These are phyloP conservation scores for Strobilomyces dryophilus DNA, from an alignment of 768 basidiomycete genomes.

Conservation along the genomic window DNA sequence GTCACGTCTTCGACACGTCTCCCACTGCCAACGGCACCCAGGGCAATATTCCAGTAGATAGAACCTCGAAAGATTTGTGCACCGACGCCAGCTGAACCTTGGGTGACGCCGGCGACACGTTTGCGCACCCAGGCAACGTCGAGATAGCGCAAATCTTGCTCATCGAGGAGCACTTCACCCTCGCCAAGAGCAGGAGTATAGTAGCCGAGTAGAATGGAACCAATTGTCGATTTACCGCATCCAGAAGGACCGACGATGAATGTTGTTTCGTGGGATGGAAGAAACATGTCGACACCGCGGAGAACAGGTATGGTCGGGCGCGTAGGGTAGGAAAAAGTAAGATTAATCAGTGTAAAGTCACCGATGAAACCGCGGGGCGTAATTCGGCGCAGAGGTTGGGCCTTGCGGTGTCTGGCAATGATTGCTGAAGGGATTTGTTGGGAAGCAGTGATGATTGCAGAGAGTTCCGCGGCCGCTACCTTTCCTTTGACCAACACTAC, in stretches of 20 bases:
- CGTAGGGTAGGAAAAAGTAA: slow-evolving; percentile 72
- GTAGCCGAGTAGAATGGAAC: slow-evolving; percentile 62
- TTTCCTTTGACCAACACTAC: slow-evolving; percentile 70
- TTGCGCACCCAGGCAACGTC: slow-evolving; percentile 64
- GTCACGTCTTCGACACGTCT: slow-evolving; percentile 48
- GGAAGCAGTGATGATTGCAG: slow-evolving; percentile 23
- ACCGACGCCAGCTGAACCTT: slow-evolving; percentile 54
- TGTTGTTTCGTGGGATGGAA: slow-evolving; percentile 69
- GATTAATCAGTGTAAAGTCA: slow-evolving; percentile 57
- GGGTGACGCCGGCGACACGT: slow-evolving; percentile 74
- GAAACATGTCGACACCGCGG: slow-evolving; percentile 55
- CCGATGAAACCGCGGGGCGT: slow-evolving; percentile 61
- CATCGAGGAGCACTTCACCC: slow-evolving; percentile 77
- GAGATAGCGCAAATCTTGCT: slow-evolving; percentile 72
- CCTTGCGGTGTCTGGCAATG: slow-evolving; percentile 11
- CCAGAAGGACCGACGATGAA: slow-evolving; percentile 80
- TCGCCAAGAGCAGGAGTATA: slow-evolving; percentile 51
- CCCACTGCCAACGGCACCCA: slow-evolving; percentile 56
- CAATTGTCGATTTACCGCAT: slow-evolving; percentile 72
- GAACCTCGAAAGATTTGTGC: slow-evolving; percentile 64
- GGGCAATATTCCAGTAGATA: slow-evolving; percentile 82
- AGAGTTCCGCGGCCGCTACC: slow-evolving; percentile 28
- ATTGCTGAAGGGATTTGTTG: slow-evolving; percentile 34
- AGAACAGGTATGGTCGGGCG: slow-evolving; percentile 61
- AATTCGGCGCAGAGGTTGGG: slow-evolving; percentile 54